These are phyloP conservation scores for Talaromyces ruber DNA, from an alignment of 495 filamentous ascomycete species.

Conservation along the genomic window DNA sequence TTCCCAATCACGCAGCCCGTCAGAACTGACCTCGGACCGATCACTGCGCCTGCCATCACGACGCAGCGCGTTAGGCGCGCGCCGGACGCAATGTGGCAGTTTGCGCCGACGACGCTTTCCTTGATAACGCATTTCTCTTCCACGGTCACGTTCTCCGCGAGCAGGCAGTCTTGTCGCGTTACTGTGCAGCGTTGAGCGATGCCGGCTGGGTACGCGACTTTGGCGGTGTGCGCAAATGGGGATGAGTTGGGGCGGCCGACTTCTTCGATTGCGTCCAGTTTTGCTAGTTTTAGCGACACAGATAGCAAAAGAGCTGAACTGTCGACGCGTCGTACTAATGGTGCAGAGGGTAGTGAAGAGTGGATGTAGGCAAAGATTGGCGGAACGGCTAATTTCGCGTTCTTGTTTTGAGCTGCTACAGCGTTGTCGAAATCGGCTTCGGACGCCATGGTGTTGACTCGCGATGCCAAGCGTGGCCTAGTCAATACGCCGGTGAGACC, in stretches of 20 bases:
- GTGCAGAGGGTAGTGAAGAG: slow-evolving; percentile 36
- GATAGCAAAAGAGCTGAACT: slow-evolving; percentile 71
- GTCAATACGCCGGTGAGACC: not conserved
- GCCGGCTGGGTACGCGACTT: slow-evolving; percentile 70
- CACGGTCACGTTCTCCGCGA: slow-evolving; percentile 79
- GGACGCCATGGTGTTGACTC: slow-evolving; percentile 20
- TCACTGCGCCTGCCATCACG: slow-evolving; percentile 80
- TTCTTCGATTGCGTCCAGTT: slow-evolving; percentile 61
- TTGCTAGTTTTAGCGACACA: slow-evolving; percentile 79
- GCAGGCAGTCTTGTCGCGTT: slow-evolving; percentile 63
- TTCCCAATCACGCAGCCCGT: slow-evolving; percentile 78
- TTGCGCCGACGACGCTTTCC: slow-evolving; percentile 76
- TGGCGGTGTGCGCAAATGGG: slow-evolving; percentile 64
- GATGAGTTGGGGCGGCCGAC: slow-evolving; percentile 47
- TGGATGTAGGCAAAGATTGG: slow-evolving; percentile 76
- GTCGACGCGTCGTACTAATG: slow-evolving; percentile 79
- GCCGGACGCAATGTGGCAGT: slow-evolving; percentile 72
- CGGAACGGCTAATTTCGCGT: slow-evolving; percentile 38
- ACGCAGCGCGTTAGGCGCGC: slow-evolving; percentile 75
- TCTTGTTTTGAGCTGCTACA: slow-evolving; percentile 9
- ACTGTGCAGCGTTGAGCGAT: slow-evolving; percentile 71
- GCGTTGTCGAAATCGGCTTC: slow-evolving; percentile 10
- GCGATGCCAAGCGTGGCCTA: slow-evolving; percentile 29
- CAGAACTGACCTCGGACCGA: slow-evolving; percentile 67
- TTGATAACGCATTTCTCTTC: slow-evolving; percentile 80